These are phyloP conservation scores for Kalmanozyma brasiliensis DNA, from an alignment of 1,284 basidiomycete species.

Conservation along the genomic window DNA sequence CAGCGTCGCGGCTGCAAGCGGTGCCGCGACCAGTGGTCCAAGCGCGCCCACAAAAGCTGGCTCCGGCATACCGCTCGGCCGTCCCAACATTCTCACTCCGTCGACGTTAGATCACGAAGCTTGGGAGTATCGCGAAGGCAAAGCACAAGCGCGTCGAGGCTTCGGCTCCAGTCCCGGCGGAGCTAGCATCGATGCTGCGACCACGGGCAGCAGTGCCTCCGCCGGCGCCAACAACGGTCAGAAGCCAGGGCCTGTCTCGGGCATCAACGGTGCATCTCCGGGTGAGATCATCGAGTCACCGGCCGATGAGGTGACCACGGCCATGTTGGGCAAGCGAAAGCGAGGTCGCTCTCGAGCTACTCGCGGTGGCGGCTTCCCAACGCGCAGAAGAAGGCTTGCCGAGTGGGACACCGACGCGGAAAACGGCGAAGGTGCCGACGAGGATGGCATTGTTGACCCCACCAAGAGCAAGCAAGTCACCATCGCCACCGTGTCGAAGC, in stretches of 20 bases:
- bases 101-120: conserved; percentile 53
- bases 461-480: conserved; percentile 47
- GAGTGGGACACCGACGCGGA: conserved; percentile 52
- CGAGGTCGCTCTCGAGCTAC: conserved; percentile 39
- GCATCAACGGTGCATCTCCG: conserved; percentile 29
- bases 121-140: conserved; percentile 58
- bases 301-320: conserved; percentile 41
- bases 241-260: conserved; percentile 18
- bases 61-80: conserved; percentile 21
- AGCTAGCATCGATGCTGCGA: conserved; percentile 32
- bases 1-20: conserved; percentile 6
- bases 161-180: conserved; percentile 46
- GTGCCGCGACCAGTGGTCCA: conserved; percentile 14
- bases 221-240: conserved; percentile 27
- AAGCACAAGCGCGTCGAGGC: conserved; percentile 44
- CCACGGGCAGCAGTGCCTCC: conserved; percentile 41
- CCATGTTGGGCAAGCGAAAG: conserved; percentile 49
- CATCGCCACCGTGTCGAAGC: conserved; percentile 19
- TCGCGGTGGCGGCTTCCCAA: conserved; percentile 33
- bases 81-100: conserved; percentile 34
- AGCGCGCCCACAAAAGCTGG: conserved; percentile 12
- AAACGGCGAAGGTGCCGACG: conserved; percentile 32
- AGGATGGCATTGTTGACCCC: conserved; percentile 17
- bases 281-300: conserved; percentile 46
- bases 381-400: conserved; percentile 24